phyloP scores from a whole-genome alignment of 2,329 filamentous ascomycete species.

The Leptographium procerum region DNA sequence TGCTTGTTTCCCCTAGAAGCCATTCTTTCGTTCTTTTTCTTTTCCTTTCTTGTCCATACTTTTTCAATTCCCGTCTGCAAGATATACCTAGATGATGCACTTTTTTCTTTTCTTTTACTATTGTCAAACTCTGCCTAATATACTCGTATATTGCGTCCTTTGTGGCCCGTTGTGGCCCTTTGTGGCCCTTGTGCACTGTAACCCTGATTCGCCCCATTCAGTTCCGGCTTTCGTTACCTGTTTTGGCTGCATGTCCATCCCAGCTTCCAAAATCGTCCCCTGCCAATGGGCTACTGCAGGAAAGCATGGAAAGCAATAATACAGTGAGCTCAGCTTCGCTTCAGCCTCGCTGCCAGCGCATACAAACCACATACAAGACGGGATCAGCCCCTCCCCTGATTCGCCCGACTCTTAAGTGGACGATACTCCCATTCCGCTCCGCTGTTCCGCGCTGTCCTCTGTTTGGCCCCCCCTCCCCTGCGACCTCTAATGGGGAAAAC shows the following conservation, averaged over 20 bases:
- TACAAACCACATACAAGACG: not conserved
- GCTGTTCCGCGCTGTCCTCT: not conserved
- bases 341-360: constrained; percentile 1
- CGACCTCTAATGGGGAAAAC: not conserved
- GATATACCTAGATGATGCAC: too few relatives aligned
- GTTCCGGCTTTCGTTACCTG: not conserved
- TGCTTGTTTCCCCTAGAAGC: not conserved
- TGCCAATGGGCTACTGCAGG: not conserved
- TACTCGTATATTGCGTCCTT: too few relatives aligned
- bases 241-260: not conserved
- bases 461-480: not conserved
- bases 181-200: not conserved
- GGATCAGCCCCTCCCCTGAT: not conserved
- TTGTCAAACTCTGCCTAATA: too few relatives aligned
- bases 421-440: not conserved
- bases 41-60: not conserved
- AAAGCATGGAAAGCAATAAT: too few relatives aligned
- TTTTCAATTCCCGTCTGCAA: too few relatives aligned
- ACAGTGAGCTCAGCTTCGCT: not conserved
- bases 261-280: not conserved
- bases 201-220: not conserved
- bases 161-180: too few relatives aligned
- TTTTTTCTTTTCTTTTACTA: too few relatives aligned
- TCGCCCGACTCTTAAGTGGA: not conserved
- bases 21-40: not conserved